Conservation (phyloP, 2,329 filamentous ascomycete genomes). For the Aspergillus brasiliensis region DNA sequence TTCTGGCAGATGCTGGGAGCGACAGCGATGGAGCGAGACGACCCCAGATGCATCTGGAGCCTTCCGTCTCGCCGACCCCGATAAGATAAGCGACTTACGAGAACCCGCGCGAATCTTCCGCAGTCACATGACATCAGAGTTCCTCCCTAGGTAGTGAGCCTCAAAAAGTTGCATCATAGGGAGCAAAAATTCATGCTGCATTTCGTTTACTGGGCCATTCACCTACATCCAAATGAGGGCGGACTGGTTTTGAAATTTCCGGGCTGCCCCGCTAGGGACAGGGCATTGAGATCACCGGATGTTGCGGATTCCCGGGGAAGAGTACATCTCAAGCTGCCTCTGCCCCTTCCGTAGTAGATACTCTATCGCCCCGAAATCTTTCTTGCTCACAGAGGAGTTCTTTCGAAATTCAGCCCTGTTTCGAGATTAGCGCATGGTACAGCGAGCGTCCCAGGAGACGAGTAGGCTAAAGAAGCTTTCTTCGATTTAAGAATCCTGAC, state of each 20-base stretch:
- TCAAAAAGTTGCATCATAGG: not conserved
- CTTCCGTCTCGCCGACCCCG: conserved; percentile 16
- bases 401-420: conserved; percentile 74
- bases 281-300: conserved; percentile 48
- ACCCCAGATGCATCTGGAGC: conserved; percentile 11
- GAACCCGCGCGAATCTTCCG: conserved; percentile 20
- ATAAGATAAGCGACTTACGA: conserved; percentile 26
- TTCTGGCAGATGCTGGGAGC: conserved; percentile 8
- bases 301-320: conserved; percentile 78
- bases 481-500: not conserved
- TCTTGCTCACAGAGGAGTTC: conserved; percentile 69
- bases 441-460: not conserved
- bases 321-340: conserved; percentile 79
- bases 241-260: not conserved
- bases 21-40: not conserved
- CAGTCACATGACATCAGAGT: not conserved
- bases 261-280: not conserved
- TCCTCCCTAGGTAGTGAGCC: not conserved
- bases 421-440: not conserved
- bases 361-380: conserved; percentile 84
- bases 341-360: conserved; percentile 79
- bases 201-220: not conserved
- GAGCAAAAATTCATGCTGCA: not conserved
- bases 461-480: not conserved
- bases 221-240: not conserved